These are phyloP conservation scores for Dendrobium nobile DNA, from an alignment of 106 monocot genomes.

Conservation along the genomic window DNA sequence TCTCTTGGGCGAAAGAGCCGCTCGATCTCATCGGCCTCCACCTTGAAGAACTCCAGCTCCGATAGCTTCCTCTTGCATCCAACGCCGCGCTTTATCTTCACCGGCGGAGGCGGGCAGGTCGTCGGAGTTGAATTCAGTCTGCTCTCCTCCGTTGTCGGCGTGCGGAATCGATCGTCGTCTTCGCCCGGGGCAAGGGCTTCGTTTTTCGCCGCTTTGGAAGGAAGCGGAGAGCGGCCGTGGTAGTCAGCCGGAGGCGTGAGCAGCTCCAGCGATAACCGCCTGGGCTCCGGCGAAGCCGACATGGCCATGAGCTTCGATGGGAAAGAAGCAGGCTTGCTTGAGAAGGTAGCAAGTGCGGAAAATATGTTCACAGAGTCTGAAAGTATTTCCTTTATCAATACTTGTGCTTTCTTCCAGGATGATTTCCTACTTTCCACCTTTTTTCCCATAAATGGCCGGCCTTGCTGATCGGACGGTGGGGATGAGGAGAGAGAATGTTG, in stretches of 20 bases:
- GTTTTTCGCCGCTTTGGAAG: not conserved
- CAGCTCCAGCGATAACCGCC: not conserved
- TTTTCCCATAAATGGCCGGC: not conserved
- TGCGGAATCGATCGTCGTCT: conserved; percentile 9
- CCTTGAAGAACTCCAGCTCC: conserved; percentile 28
- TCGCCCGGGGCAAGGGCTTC: not conserved
- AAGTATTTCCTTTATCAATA: not conserved
- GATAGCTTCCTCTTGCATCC: conserved; percentile 31
- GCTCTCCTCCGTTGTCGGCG: conserved; percentile 23
- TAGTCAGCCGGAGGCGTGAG: not conserved
- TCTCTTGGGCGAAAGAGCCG: conserved; percentile 16
- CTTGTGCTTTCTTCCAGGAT: not conserved
- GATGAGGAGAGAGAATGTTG: not conserved
- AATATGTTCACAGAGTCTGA: not conserved
- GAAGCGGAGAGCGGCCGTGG: not conserved
- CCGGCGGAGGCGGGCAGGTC: conserved; percentile 39
- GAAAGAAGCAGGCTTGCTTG: not conserved
- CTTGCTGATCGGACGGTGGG: not conserved
- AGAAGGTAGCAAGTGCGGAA: not conserved
- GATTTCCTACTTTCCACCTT: conserved; percentile 1
- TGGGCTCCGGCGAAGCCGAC: conserved; percentile 6
- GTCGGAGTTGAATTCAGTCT: conserved; percentile 1
- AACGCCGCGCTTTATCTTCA: conserved; percentile 8
- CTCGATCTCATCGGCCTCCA: conserved; percentile 32
- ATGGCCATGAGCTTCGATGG: not conserved